These are phyloP conservation scores for Trichothecium roseum DNA, from an alignment of 2,329 filamentous ascomycete genomes.

Conservation along the genomic window DNA sequence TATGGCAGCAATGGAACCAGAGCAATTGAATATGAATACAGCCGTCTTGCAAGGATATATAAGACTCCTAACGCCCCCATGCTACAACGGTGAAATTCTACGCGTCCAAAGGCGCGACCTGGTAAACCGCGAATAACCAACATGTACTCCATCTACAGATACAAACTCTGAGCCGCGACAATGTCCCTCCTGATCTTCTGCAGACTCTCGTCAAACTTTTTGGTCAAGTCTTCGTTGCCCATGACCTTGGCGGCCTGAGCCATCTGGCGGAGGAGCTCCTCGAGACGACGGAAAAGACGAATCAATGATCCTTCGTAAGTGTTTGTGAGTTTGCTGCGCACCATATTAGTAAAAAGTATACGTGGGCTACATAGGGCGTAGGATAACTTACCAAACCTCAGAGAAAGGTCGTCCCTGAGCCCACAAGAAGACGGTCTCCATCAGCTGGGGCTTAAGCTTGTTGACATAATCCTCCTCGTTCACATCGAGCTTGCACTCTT, in stretches of 20 bases:
- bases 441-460: constrained; percentile 86
- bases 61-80: too few species aligned
- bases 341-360: constrained; percentile 11
- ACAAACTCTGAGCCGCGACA: constrained; percentile 88
- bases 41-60: too few species aligned
- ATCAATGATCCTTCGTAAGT: constrained; percentile 96
- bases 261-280: constrained; percentile 91
- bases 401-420: constrained; percentile 82
- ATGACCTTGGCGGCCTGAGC: constrained; percentile 94
- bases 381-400: constrained; percentile 74
- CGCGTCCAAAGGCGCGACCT: not conserved
- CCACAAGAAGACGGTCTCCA: constrained; percentile 94
- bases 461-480: constrained; percentile 91
- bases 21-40: too few species aligned
- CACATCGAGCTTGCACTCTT: constrained; percentile 87
- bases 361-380: too few species aligned
- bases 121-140: not conserved
- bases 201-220: constrained; percentile 83
- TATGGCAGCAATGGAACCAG: too few species aligned
- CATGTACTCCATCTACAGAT: constrained; percentile 57
- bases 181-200: constrained; percentile 85
- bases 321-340: constrained; percentile 88
- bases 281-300: constrained; percentile 86
- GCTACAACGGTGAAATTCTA: not conserved
- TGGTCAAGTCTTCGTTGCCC: constrained; percentile 87